phyloP scores from a whole-genome alignment of 176 grass and related monocot species.

The Zoysia pacifica region DNA sequence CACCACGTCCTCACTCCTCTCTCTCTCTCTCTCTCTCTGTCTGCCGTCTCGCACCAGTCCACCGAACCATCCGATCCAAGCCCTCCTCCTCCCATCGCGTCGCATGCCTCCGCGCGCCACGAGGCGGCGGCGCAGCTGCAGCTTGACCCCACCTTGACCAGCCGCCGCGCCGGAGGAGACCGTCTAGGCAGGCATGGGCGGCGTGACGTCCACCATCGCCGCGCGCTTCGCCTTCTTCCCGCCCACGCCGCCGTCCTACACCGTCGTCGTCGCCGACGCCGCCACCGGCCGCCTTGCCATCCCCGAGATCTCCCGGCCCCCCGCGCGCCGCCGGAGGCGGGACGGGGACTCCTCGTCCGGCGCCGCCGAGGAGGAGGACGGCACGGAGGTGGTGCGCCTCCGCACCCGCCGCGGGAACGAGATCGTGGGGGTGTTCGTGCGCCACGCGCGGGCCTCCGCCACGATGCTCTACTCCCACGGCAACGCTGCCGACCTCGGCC shows the following conservation, averaged over 20 bases:
- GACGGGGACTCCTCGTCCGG: conserved; percentile 37
- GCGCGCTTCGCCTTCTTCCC: conserved; percentile 95
- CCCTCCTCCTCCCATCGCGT: not conserved
- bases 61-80: conserved; percentile 56
- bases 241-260: conserved; percentile 86
- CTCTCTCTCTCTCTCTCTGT: not conserved
- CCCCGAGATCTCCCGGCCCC: conserved; percentile 57
- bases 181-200: conserved; percentile 54
- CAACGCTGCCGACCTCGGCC: conserved; percentile 71
- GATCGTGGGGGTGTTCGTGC: conserved; percentile 64
- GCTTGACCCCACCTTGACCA: not conserved
- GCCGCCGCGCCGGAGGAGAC: not conserved
- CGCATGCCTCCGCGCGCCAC: conserved; percentile 42
- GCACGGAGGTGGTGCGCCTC: conserved; percentile 58
- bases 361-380: conserved; percentile 37
- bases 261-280: conserved; percentile 59
- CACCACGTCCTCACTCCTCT: not conserved
- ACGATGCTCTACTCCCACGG: conserved; percentile 78
- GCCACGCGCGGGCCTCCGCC: conserved; percentile 55
- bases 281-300: conserved; percentile 66
- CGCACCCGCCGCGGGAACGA: conserved; percentile 66
- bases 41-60: conserved; percentile 15
- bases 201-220: conserved; percentile 84
- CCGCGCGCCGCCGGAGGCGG: conserved; percentile 43
- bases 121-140: conserved; percentile 45